Percentiles rank a stretch among this genome's conserved stretches.
phyloP scores from a whole-genome alignment of 1,139 yeast genomes.

The Pichia inconspicua region DNA sequence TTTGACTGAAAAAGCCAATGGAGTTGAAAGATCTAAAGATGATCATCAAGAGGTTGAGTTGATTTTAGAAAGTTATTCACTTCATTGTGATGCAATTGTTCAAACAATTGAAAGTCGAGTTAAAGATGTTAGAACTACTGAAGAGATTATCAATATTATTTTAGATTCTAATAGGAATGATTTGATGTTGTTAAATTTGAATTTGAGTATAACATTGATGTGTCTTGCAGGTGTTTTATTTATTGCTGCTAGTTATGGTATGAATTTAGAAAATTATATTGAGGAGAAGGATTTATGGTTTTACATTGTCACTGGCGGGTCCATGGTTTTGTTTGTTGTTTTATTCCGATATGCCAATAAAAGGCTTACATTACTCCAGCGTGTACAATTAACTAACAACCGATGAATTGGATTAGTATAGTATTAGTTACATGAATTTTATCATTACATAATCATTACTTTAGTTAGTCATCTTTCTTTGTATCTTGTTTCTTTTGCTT shows the following conservation, averaged over 20 bases:
- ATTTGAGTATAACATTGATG: conserved; percentile 59
- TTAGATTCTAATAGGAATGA: conserved; percentile 74
- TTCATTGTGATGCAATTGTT: conserved; percentile 73
- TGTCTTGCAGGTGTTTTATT: conserved; percentile 53
- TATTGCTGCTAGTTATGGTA: conserved; percentile 71
- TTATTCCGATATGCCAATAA: conserved; percentile 40
- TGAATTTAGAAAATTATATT: conserved; percentile 71
- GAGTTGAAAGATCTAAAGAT: conserved; percentile 25
- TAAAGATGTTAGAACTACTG: conserved; percentile 69
- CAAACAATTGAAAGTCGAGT: conserved; percentile 67
- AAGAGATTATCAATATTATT: conserved; percentile 72
- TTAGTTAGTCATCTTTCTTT: neutral
- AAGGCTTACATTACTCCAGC: conserved; percentile 49
- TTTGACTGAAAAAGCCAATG: conserved; percentile 38
- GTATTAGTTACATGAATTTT: neutral
- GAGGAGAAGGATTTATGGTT: conserved; percentile 59
- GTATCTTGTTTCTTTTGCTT: conserved; percentile 8
- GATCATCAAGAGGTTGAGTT: conserved; percentile 68
- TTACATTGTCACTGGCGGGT: conserved; percentile 36
- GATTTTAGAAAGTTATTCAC: conserved; percentile 66
- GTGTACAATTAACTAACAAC: conserved; percentile 46
- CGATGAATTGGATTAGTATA: neutral
- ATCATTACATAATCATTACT: neutral
- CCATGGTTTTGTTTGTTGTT: conserved; percentile 36
- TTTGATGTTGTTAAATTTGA: conserved; percentile 63